A percentile compares a stretch with the other conserved stretches of the same genome.
These are phyloP conservation scores for Mucor ambiguus DNA, from an alignment of 371 early-diverging fungal species.

Conservation along the genomic window DNA sequence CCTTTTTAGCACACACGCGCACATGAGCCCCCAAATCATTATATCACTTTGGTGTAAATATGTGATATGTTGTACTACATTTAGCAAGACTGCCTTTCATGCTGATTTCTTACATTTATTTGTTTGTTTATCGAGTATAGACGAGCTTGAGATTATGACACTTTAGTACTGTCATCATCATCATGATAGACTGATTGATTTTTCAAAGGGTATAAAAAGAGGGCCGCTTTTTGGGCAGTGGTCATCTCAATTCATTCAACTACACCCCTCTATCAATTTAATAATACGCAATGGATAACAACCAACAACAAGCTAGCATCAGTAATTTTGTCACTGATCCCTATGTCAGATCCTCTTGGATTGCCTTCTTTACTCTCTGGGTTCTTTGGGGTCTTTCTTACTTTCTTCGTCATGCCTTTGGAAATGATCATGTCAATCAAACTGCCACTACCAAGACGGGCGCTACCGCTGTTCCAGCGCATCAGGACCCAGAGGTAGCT, in stretches of 20 bases:
- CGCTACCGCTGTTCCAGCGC: not conserved
- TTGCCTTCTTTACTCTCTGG: slow-evolving; percentile 44
- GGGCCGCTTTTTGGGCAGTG: too few species aligned
- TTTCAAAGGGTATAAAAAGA: not conserved
- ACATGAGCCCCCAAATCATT: not conserved
- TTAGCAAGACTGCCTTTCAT: not conserved
- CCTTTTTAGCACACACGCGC: not conserved
- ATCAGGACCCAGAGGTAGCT: slow-evolving; percentile 26
- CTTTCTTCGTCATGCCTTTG: slow-evolving; percentile 41
- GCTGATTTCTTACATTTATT: not conserved
- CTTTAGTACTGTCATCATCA: slow-evolving; percentile 2
- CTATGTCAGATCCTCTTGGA: slow-evolving; percentile 35
- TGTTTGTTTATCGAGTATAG: not conserved
- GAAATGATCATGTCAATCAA: slow-evolving; percentile 13
- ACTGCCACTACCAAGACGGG: not conserved
- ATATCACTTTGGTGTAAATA: not conserved
- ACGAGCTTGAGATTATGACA: not conserved
- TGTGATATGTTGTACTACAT: not conserved
- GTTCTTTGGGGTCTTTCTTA: slow-evolving; percentile 41
- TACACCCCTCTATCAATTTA: not conserved
- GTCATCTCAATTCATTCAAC: not conserved
- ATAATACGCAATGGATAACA: slow-evolving; percentile 10
- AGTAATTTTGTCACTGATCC: slow-evolving; percentile 30
- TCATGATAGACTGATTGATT: not conserved
- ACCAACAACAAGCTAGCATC: not conserved